These are phyloP conservation scores for Cercospora brassicicola DNA, from an alignment of 2,329 filamentous ascomycete species.

Conservation along the genomic window DNA sequence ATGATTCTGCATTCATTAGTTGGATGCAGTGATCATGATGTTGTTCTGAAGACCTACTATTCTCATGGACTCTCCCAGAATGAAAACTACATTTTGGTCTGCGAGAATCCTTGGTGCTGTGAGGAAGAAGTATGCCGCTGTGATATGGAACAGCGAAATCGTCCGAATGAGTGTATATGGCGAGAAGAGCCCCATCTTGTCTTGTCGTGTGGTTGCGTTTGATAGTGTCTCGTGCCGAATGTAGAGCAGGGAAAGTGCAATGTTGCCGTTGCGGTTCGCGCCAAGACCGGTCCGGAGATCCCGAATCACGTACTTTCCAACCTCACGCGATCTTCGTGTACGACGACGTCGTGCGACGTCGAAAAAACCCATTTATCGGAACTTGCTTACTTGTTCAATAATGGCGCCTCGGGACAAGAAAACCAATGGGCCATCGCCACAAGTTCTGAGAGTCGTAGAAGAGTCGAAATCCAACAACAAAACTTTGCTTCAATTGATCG, in stretches of 20 bases:
- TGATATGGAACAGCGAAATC: conserved; percentile 80
- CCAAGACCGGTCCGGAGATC: conserved; percentile 1
- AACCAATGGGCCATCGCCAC: neutral
- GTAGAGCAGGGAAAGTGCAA: conserved; percentile 1
- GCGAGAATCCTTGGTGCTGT: conserved; percentile 69
- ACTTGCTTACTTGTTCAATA: too few relatives aligned
- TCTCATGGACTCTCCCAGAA: conserved; percentile 80
- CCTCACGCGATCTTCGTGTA: neutral
- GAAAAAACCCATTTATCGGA: neutral
- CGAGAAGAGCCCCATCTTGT: conserved; percentile 74
- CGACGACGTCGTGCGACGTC: neutral
- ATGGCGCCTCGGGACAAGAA: neutral
- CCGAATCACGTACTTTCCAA: neutral
- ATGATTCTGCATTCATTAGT: conserved; percentile 53
- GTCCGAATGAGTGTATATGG: conserved; percentile 77
- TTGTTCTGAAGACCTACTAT: conserved; percentile 59
- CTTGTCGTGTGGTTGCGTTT: neutral
- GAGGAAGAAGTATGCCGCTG: conserved; percentile 80
- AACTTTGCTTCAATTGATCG: conserved; percentile 17
- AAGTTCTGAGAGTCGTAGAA: conserved; percentile 18
- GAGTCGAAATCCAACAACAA: conserved; percentile 18
- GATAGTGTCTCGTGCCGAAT: neutral
- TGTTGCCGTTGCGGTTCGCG: neutral
- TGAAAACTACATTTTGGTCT: conserved; percentile 75
- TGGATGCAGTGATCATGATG: neutral